Evolutionary conservation across 129 eudicot genomes (phyloP), one percentile per base, ranked within the genome.

Genomic region (Arctium minus): DNA sequence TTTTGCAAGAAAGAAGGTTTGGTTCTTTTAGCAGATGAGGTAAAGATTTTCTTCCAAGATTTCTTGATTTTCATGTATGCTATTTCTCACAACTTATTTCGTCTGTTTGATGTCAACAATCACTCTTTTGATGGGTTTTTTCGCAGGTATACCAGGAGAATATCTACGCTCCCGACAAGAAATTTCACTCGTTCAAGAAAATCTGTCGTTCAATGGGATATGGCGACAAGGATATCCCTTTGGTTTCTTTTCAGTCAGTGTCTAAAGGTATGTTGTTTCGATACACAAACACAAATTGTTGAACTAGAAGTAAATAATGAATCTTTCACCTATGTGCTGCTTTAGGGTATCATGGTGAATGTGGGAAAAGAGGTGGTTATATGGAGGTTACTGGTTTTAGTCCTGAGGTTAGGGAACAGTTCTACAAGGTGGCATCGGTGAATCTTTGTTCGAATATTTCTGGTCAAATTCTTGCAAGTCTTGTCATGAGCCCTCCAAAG

Each of bases 11-110:
- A 85, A 74, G 98, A 96, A 84, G 94, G 94, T 39, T 89, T 96
- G 72, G 99, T 96, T 76, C 99, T 96, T 84, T 85, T 96, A 80
- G 99, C 99, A 17, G 99, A 96, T 42, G 98, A 96, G 95, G 99
- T 96, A 81, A 77, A 75, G 56, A 75, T 37, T 46, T n/a, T 88
- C 53, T 32, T 56, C 73, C 10, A 36, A 81, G 27, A 74, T 32
- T 37, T 22, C 56, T 31, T 31, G 18, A 31, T 12, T 60, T 79
- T 70, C 17, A 11, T 7, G 6, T 62, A 68, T 78, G 36, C 72
- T 0, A 4, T 3, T 38, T 72, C 8, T 36, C 17, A 10, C 17
- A 12, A 18, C 40, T 13, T 8, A 5, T 29, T 48, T 6, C 31
- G 9, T 22, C 40, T 37, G 6, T 3, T n/a, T 56, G 67, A 56